Conservation (phyloP, 148 eudicot genomes). For the Silene latifolia region DNA sequence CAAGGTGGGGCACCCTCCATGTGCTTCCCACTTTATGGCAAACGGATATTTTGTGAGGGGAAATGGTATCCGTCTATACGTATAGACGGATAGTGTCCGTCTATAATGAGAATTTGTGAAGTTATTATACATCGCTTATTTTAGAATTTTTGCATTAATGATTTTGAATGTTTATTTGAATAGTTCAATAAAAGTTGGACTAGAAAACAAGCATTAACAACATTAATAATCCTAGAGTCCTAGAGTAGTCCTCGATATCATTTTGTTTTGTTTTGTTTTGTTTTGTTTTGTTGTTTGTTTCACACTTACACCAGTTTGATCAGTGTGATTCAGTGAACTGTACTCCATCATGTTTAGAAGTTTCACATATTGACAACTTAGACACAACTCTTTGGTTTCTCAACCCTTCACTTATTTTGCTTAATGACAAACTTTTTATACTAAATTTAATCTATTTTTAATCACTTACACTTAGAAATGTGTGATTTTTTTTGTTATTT, state of each 20-base stretch:
- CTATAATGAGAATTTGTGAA: no score
- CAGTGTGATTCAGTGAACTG: not conserved
- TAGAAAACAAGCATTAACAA: not conserved
- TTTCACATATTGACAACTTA: slow-evolving; percentile 7
- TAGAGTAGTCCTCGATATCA: not conserved
- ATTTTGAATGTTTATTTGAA: not conserved
- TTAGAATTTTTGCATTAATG: no score
- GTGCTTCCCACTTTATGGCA: no score
- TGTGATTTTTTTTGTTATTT: not conserved
- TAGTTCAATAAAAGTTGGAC: not conserved
- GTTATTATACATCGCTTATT: no score
- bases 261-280: not conserved
- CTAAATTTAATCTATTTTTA: not conserved
- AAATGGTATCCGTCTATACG: no score
- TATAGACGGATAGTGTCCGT: no score
- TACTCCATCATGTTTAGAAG: slow-evolving; percentile 2
- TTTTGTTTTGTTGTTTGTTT: slow-evolving; percentile 9
- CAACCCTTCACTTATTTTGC: not conserved
- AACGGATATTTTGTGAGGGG: no score
- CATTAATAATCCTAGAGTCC: no score
- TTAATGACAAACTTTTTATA: slow-evolving; percentile 12
- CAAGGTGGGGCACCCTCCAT: no score
- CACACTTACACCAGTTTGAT: slow-evolving; percentile 1
- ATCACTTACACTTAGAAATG: slow-evolving; percentile 2
- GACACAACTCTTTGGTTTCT: not conserved